A percentile compares a stretch with the other conserved stretches of the same genome.
Conservation (phyloP, 495 filamentous ascomycete species). For the Penicillium egyptiacum region DNA sequence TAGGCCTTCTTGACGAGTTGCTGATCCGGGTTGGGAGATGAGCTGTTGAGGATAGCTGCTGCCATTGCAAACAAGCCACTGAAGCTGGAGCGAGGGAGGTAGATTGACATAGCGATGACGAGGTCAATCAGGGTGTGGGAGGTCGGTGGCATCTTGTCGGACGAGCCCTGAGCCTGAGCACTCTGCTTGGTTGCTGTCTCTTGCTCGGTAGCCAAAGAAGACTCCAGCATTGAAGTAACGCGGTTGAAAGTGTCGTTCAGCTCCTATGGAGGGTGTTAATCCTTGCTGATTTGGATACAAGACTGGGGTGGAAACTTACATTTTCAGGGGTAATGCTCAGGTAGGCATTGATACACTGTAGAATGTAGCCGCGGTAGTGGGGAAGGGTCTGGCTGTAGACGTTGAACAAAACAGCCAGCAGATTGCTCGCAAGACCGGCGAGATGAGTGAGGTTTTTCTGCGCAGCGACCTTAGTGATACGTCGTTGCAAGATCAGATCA, state of each 20-base stretch:
- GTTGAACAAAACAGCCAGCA: slow-evolving; percentile 94
- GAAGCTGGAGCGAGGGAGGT: slow-evolving; percentile 83
- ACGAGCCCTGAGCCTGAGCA: slow-evolving; percentile 55
- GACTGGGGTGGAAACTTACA: slow-evolving; percentile 33
- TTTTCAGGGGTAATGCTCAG: slow-evolving; percentile 78
- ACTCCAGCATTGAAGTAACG: slow-evolving; percentile 79
- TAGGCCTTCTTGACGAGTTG: slow-evolving; percentile 99
- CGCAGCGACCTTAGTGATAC: slow-evolving; percentile 73
- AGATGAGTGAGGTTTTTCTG: slow-evolving; percentile 77
- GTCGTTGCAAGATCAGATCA: slow-evolving; percentile 66
- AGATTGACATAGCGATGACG: slow-evolving; percentile 90
- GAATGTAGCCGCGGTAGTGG: slow-evolving; percentile 82
- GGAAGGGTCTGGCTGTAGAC: slow-evolving; percentile 95
- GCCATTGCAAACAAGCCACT: slow-evolving; percentile 79
- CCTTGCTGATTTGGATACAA: neutral
- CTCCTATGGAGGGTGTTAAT: slow-evolving; percentile 53
- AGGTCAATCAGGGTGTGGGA: slow-evolving; percentile 95
- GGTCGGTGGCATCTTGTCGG: slow-evolving; percentile 83
- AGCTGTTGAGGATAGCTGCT: slow-evolving; percentile 69
- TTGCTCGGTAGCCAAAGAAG: slow-evolving; percentile 55
- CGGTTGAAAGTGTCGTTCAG: slow-evolving; percentile 83
- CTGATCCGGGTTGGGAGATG: slow-evolving; percentile 57
- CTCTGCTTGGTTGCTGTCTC: slow-evolving; percentile 62
- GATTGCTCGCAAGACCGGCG: slow-evolving; percentile 73
- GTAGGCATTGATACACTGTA: slow-evolving; percentile 91